Evolutionary conservation across 352 stramenopile species (phyloP).

Genomic region (Pythium scleroteichum): DNA sequence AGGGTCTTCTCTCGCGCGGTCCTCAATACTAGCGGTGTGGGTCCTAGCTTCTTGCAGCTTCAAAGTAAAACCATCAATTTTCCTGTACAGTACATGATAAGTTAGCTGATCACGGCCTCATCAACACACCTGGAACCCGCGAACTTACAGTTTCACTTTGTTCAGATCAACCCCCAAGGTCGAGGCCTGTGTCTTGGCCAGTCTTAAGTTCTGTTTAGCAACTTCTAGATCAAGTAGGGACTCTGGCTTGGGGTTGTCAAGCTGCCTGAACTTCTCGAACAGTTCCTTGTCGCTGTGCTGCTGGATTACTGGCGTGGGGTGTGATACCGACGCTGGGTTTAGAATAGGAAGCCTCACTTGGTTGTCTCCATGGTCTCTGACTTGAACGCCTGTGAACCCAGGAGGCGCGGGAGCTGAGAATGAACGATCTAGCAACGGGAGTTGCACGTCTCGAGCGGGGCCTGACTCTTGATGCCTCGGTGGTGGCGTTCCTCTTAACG

Average conservation of each 20-base stretch:
- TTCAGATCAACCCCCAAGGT: constrained; percentile 52
- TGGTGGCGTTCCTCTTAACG: constrained; percentile 29
- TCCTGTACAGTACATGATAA: constrained; percentile 22
- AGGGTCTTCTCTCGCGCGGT: background rate
- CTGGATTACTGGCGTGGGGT: background rate
- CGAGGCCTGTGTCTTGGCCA: constrained; percentile 38
- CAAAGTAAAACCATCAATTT: constrained; percentile 47
- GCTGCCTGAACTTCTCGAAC: constrained; percentile 50
- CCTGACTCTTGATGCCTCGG: constrained; percentile 12
- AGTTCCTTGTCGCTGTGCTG: constrained; percentile 52
- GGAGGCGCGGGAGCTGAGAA: background rate
- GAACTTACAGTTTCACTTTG: constrained; percentile 57
- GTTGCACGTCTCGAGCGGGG: background rate
- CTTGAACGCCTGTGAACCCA: no score
- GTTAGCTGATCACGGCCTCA: background rate
- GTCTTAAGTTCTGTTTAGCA: constrained; percentile 59
- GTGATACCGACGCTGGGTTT: background rate
- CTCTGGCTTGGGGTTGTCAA: constrained; percentile 36
- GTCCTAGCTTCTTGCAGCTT: constrained; percentile 37
- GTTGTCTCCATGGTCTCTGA: background rate
- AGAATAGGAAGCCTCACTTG: background rate
- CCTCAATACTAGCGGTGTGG: background rate
- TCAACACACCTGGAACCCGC: no score
- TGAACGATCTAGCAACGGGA: constrained; percentile 8
- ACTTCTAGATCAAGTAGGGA: constrained; percentile 56